Conservation (phyloP, 2,329 filamentous ascomycete species). For the Lasiodiplodia sp. region DNA sequence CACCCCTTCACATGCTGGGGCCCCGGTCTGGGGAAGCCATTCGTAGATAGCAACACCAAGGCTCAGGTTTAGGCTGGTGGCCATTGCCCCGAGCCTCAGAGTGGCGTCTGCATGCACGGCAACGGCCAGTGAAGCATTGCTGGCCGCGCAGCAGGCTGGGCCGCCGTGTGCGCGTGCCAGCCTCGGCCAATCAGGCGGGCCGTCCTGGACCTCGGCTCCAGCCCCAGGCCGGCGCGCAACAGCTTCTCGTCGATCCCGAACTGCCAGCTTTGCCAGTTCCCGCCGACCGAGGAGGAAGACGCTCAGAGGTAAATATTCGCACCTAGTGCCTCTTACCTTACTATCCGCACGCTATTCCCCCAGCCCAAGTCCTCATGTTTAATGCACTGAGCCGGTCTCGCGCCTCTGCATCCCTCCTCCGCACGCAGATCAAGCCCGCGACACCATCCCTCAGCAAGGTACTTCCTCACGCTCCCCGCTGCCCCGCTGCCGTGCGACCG, state of each 20-base stretch:
- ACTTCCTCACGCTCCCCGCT: slow-evolving; percentile 21
- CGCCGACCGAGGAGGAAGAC: slow-evolving; percentile 29
- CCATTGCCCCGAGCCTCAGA: background rate
- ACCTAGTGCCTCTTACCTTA: background rate
- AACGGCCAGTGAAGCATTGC: background rate
- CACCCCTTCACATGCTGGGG: slow-evolving; percentile 26
- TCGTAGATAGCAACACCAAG: slow-evolving; percentile 16
- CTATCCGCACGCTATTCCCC: slow-evolving; percentile 2
- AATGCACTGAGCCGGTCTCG: slow-evolving; percentile 49
- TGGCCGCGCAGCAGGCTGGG: background rate
- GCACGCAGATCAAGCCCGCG: slow-evolving; percentile 40
- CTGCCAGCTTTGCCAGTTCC: slow-evolving; percentile 26
- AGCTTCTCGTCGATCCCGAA: slow-evolving; percentile 23
- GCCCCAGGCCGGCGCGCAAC: slow-evolving; percentile 10
- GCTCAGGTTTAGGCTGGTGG: background rate
- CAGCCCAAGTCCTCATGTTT: slow-evolving; percentile 41
- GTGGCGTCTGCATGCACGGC: background rate
- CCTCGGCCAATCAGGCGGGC: slow-evolving; percentile 20
- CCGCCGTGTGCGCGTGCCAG: slow-evolving; percentile 3
- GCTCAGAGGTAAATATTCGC: slow-evolving; percentile 16
- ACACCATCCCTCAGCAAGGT: slow-evolving; percentile 41
- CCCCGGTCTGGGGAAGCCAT: slow-evolving; percentile 19
- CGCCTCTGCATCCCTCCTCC: slow-evolving; percentile 47
- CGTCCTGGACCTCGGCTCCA: slow-evolving; percentile 24
- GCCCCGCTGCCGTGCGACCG: slow-evolving; percentile 15